A percentile compares a stretch with the other conserved stretches of the same genome.
Evolutionary conservation across 805 yeast genomes (phyloP).

Genomic region (Grigorovia transvaalensis): DNA sequence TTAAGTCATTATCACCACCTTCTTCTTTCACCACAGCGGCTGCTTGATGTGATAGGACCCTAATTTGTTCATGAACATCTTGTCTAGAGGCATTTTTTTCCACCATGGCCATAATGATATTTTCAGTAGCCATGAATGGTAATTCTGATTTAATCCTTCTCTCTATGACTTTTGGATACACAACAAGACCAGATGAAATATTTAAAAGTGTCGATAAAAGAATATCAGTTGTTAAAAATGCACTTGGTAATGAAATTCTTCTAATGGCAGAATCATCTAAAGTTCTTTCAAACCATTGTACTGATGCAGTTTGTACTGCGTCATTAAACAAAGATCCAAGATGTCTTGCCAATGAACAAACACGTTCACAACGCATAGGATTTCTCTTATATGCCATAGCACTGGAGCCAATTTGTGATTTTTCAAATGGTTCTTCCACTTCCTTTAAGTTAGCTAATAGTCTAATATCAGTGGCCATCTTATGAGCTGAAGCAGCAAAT

Average conservation of each 20-base stretch:
- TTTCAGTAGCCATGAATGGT: constrained; percentile 99
- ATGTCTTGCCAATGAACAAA: constrained; percentile 96
- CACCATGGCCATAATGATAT: constrained; percentile 99
- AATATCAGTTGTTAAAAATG: constrained; percentile 92
- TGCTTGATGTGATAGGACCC: constrained; percentile 95
- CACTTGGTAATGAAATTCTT: constrained; percentile 92
- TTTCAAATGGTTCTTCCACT: constrained; percentile 96
- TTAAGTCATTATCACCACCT: constrained; percentile 97
- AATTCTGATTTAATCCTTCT: constrained; percentile 89
- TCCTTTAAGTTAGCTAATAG: constrained; percentile 93
- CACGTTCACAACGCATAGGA: constrained; percentile 99
- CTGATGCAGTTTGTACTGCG: constrained; percentile 93
- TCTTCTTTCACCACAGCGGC: constrained; percentile 94
- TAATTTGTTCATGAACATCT: constrained; percentile 94
- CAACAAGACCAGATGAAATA: constrained; percentile 91
- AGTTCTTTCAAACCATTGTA: constrained; percentile 99
- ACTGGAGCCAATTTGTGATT: constrained; percentile 93
- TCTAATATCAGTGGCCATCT: constrained; percentile 95
- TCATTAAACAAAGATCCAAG: constrained; percentile 84
- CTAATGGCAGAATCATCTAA: constrained; percentile 96
- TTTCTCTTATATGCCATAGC: constrained; percentile 99
- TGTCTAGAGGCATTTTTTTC: constrained; percentile 96
- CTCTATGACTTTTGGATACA: constrained; percentile 96
- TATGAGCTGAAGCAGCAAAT: constrained; percentile 92
- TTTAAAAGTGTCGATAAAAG: constrained; percentile 79